These are phyloP conservation scores for Suhomyces maxii DNA, from an alignment of 1,139 yeast species.

Conservation along the genomic window DNA sequence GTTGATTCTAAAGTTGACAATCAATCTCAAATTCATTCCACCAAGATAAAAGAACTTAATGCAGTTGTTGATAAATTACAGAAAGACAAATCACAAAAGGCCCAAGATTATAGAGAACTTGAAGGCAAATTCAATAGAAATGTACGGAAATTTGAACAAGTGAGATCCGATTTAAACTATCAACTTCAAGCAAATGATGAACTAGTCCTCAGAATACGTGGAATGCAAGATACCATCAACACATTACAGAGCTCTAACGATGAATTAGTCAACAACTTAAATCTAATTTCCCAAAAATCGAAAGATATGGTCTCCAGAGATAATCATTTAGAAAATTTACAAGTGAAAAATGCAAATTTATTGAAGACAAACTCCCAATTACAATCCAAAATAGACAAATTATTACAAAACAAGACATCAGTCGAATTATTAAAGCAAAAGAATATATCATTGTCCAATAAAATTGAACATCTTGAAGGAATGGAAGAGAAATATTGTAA, in stretches of 20 bases:
- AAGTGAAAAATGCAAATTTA: slow-evolving; percentile 28
- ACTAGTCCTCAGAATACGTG: slow-evolving; percentile 25
- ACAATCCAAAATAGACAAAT: slow-evolving; percentile 24
- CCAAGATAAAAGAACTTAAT: slow-evolving; percentile 40
- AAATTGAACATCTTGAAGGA: slow-evolving; percentile 41
- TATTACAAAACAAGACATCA: slow-evolving; percentile 43
- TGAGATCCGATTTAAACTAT: slow-evolving; percentile 29
- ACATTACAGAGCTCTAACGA: slow-evolving; percentile 36
- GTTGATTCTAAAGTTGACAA: slow-evolving; percentile 52
- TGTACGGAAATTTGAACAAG: slow-evolving; percentile 29
- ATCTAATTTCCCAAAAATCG: slow-evolving; percentile 7
- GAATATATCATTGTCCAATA: slow-evolving; percentile 32
- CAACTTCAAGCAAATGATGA: slow-evolving; percentile 32
- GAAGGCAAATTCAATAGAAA: slow-evolving; percentile 27
- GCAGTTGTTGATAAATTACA: slow-evolving; percentile 21
- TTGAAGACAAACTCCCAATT: slow-evolving; percentile 38
- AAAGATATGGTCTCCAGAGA: slow-evolving; percentile 9
- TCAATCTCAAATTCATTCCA: slow-evolving; percentile 46
- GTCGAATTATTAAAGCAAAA: slow-evolving; percentile 42
- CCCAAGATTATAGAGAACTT: slow-evolving; percentile 19
- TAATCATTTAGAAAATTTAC: slow-evolving; percentile 25
- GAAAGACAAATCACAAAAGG: slow-evolving; percentile 18
- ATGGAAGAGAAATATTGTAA: slow-evolving; percentile 50
- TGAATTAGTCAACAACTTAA: slow-evolving; percentile 50
- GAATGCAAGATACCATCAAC: slow-evolving; percentile 22